Evolutionary conservation across 208 protist species (phyloP).

Genomic region (Leishmania braziliensis): DNA sequence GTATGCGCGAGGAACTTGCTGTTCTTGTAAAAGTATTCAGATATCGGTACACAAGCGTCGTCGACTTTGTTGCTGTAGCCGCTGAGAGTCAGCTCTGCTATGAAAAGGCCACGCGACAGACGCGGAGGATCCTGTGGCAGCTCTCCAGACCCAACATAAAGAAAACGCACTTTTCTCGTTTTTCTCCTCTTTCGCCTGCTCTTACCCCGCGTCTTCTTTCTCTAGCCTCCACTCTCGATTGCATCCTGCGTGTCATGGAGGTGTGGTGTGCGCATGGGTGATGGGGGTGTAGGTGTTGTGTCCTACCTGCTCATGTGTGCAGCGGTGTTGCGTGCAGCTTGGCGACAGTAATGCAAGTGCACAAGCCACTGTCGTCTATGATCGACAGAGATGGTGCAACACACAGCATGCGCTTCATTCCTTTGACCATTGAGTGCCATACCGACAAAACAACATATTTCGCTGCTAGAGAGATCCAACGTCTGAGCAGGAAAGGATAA

Average conservation of each 20-base stretch:
- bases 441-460: not conserved
- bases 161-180: slow-evolving; percentile 9
- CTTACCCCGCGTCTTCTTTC: not conserved
- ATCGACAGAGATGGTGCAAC: not conserved
- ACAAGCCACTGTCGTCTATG: not conserved
- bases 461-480: not conserved
- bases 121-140: not conserved
- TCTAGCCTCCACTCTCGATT: not conserved
- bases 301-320: not conserved
- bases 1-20: not conserved
- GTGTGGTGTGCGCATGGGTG: not conserved
- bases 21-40: not conserved
- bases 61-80: not conserved
- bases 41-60: not conserved
- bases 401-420: not conserved
- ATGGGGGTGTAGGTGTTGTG: not conserved
- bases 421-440: not conserved
- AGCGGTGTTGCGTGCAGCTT: not conserved
- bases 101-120: not conserved
- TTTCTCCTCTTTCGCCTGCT: not conserved
- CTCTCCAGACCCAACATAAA: not conserved
- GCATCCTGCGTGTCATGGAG: not conserved
- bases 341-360: not conserved
- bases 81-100: not conserved
- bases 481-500: not conserved